Base-by-base conservation (phyloP, 2,329 filamentous ascomycete genomes). In the Hymenoscyphus fraxineus region DNA sequence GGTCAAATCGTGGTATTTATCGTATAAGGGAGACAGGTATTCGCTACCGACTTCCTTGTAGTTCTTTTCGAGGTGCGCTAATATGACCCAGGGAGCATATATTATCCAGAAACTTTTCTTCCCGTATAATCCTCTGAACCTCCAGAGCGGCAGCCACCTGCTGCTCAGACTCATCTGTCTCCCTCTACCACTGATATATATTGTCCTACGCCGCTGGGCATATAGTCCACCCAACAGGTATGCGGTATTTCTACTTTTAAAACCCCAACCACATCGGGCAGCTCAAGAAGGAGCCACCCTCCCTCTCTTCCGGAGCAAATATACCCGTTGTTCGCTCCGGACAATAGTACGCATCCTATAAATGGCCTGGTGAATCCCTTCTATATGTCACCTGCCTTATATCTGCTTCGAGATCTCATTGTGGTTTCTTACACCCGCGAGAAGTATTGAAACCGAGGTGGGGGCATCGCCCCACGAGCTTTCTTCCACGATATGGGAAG, bases 241-340 rank as follows among this genome's bases (percentile, higher is more conserved):
- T 27, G 27, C 27, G 27, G 27, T n/a, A n/a, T n/a, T 27, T 3
- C 2, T 27, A 27, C 3, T 27, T 27, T 27, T 27, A 27, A 27
- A 27, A 27, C 2, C 2, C 27, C 58, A 59, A 16, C 9, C n/a
- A 38, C 44, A 65, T 65, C 63, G 55, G 60, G 55, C 63, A 62
- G 55, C 63, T 62, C 63, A 65, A 61, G 59, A 65, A 61, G 63
- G 59, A 65, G 55, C 61, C 32, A 31, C 38, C 61, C 32, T 40
- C 27, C 40, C n/a, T 58, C 63, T 41, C 32, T 40, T 55, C 57
- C 31, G 51, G 31, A 35, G 13, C 32, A 54, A 64, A 51, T n/a
- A 40, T 54, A 59, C 51, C 40, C 58, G 16, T 32, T 31, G 13
- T 7, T 15, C 44, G 27, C 38, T 38, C 54, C 16, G 27, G 16